Conservation (phyloP, 768 basidiomycete species). For the Macrocybe gigantea region DNA sequence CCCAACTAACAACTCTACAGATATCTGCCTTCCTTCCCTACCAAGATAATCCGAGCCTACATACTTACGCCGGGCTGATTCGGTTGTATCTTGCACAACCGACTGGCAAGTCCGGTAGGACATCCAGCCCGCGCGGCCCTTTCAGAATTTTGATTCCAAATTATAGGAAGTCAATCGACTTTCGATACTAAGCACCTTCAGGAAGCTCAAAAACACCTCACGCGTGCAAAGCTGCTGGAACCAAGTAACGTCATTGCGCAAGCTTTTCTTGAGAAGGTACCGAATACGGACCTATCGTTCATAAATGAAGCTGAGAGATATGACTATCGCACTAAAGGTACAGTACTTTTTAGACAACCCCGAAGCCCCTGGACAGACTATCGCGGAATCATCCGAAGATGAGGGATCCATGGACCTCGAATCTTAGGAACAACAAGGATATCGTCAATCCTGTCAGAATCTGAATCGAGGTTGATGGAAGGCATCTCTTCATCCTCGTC, state of each 20-base stretch:
- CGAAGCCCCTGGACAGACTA: no score
- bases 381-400: no score
- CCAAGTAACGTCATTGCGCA: constrained; percentile 47
- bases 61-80: constrained; percentile 78
- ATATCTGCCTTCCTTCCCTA: constrained; percentile 84
- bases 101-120: constrained; percentile 6
- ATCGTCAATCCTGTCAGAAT: constrained; percentile 38
- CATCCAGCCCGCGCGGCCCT: not conserved
- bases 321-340: no score
- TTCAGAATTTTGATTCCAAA: constrained; percentile 1
- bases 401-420: no score
- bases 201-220: constrained; percentile 59
- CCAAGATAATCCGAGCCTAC: constrained; percentile 73
- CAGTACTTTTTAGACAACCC: no score
- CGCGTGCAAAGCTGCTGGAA: constrained; percentile 57
- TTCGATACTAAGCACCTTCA: constrained; percentile 34
- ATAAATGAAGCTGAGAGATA: not conserved
- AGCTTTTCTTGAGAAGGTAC: constrained; percentile 50
- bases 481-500: constrained; percentile 65
- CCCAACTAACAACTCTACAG: constrained; percentile 28
- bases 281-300: not conserved
- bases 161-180: constrained; percentile 3
- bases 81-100: constrained; percentile 57
- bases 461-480: constrained; percentile 70
- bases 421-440: no score